A percentile compares a stretch with the other conserved stretches of the same genome.
Evolutionary conservation across 2,329 filamentous ascomycete species (phyloP).

Genomic region (Nigrospora osmanthi): DNA sequence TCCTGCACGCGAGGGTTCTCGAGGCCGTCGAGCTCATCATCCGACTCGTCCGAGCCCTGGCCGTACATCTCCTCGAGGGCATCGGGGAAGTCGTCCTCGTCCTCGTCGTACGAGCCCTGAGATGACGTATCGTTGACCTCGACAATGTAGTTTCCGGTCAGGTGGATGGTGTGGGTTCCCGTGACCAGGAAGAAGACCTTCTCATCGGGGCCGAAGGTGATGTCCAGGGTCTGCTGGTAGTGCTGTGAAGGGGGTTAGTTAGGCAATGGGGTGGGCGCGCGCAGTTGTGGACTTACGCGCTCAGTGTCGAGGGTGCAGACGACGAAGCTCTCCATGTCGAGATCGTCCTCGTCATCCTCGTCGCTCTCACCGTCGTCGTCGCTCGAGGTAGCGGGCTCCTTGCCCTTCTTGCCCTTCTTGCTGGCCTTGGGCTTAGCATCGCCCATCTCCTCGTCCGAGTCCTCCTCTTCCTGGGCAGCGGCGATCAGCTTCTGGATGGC

Average conservation of each 20-base stretch:
- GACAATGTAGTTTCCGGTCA: conserved; percentile 95
- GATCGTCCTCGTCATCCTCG: conserved; percentile 53
- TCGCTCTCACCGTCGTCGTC: conserved; percentile 43
- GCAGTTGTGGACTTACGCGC: conserved; percentile 54
- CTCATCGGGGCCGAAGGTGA: conserved; percentile 84
- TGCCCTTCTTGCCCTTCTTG: conserved; percentile 60
- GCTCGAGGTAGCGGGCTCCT: conserved; percentile 52
- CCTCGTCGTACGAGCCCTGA: conserved; percentile 31
- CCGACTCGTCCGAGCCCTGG: conserved; percentile 61
- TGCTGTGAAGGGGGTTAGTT: conserved; percentile 43
- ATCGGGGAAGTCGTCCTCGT: conserved; percentile 66
- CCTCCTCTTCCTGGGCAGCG: conserved; percentile 51
- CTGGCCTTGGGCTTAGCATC: conserved; percentile 45
- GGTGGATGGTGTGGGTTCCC: conserved; percentile 82
- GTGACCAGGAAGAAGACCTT: conserved; percentile 85
- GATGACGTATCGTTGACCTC: conserved; percentile 57
- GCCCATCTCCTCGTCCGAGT: conserved; percentile 62
- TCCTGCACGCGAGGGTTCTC: conserved; percentile 78
- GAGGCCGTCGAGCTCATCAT: conserved; percentile 71
- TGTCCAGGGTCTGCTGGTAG: conserved; percentile 92
- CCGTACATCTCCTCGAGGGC: conserved; percentile 68
- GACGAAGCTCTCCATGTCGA: conserved; percentile 80
- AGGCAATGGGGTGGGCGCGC: not conserved
- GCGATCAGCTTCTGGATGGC: conserved; percentile 72
- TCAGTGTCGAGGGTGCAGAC: conserved; percentile 92